Conservation (phyloP, 768 basidiomycete genomes). For the Tulasnella sp. region DNA sequence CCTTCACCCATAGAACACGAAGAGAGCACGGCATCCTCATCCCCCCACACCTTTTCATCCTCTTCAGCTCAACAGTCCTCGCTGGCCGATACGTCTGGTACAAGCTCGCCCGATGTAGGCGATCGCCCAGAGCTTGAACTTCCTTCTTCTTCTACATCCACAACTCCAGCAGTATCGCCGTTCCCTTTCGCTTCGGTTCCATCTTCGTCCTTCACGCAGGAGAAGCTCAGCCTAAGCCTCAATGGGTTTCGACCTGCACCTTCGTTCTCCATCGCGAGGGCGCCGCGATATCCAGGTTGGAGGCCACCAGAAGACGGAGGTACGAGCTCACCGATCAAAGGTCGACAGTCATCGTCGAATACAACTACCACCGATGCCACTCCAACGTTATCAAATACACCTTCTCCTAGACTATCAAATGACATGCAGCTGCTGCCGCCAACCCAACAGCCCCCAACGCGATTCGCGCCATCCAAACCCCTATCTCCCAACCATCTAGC, state of each 20-base stretch:
- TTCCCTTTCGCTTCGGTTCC: too few species aligned
- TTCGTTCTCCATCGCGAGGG: constrained; percentile 2
- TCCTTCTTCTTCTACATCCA: too few species aligned
- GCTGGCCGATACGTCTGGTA: neutral
- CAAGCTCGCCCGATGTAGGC: constrained; percentile 6
- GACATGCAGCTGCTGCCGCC: too few species aligned
- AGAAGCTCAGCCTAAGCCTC: too few species aligned
- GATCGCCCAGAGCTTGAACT: neutral
- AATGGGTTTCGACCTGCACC: constrained; percentile 4
- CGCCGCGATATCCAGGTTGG: constrained; percentile 13
- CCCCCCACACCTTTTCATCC: constrained; percentile 4
- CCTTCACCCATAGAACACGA: constrained; percentile 1
- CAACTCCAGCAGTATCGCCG: too few species aligned
- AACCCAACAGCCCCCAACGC: neutral
- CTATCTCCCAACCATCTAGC: constrained; percentile 68
- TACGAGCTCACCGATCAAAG: too few species aligned
- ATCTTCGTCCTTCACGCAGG: too few species aligned
- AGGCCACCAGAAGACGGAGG: neutral
- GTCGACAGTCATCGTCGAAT: too few species aligned
- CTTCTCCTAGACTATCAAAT: too few species aligned
- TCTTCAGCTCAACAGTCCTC: constrained; percentile 1
- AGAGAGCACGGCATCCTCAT: constrained; percentile 7
- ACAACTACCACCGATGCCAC: too few species aligned
- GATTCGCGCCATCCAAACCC: constrained; percentile 29
- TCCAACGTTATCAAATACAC: too few species aligned